Base-by-base conservation (phyloP, 345 rosid genomes). In the Microthlaspi erraticum region DNA sequence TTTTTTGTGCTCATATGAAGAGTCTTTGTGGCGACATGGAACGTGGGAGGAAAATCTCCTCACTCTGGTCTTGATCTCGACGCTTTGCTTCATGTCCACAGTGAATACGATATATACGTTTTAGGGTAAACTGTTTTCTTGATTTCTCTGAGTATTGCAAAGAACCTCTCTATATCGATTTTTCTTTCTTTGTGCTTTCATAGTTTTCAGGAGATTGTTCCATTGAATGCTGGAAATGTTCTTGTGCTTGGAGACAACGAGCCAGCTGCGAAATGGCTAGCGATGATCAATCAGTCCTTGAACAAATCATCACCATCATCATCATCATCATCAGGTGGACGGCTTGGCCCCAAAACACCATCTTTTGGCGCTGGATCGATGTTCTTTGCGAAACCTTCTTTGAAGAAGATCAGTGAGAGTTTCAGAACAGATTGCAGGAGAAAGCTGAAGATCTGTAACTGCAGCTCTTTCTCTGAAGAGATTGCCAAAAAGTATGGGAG, bases 201-300 rank as follows among this genome's bases (percentile, higher is more conserved):
- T 75, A 94, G 99, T 64, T 94, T 94, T 83, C 99, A 94, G 83
- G 99, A 94, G 85, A 91, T 89, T 52, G 99, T 94, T 64, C 99
- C 99, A 8, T 68, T 94, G 74, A 94, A 91, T 78, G 99, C 99
- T 48, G 99, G 99, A 64, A 91, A 94, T 60, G 96, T 94, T 26
- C 92, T 94, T 8, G 97, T 88, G 8, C 87, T 78, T 41, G 99
- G 90, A 75, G 99, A 94, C 74, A 89, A 84, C 49, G 97, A 91
- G 73, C 99, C 99, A 11, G 96, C 99, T 8, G 93, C 85, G 5
- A 91, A 83, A 79, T 94, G 99, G 99, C 78, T 91, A 29, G 78
- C 85, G 36, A 67, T 91, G 70, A 84, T 94, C 5, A 85, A 87
- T 26, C 90, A 86, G 68, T 84, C 99, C 1, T 82, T 94, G 61